Base-by-base conservation (phyloP, 1,284 basidiomycete species). In the Flammula alnicola region DNA sequence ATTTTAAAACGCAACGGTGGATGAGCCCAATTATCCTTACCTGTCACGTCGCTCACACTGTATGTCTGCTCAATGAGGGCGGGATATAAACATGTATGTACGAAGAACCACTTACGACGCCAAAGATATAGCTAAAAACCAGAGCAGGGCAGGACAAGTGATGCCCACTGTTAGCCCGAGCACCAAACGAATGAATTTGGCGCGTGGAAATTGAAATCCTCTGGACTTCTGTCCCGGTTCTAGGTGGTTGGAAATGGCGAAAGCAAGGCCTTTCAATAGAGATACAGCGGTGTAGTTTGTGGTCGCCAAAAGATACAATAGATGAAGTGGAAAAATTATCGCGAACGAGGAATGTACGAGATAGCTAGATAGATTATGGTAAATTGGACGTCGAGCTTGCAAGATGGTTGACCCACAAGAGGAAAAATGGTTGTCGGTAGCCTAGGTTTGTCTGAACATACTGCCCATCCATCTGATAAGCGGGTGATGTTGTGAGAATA, bases 41-140 rank as follows among this genome's bases (percentile, higher is more conserved):
- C 76, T 26, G 89, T 91, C 25, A 92, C 82, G 66, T 91, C 88
- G 53, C 81, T 86, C 25, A 91, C 72, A 33, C 88, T 91, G 57
- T 12, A 43, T 16, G 10, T 7, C 27, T 17, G 17, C 20, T 23
- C 8, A 2, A 29, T 41, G 11, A 42, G 33, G 12, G 11, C 22
- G 6, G 11, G 5, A 47, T n/a, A 47, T 36, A 44, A 25, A 47
- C 29, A 12, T 5, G n/a, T 8, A 45, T 39, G 51, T n/a, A 51
- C 38, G 44, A 30, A 17, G 45, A 53, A 38, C 45, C 55, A 36
- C 89, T 70, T 64, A 91, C 90, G 89, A 80, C 35, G 90, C 76
- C 22, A 90, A 66, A 8, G 84, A 74, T 29, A 91, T 76, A 20
- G 86, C 79, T 32, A 74, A 72, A 59, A 91, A 92, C 89, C 89